A percentile compares a stretch with the other conserved stretches of the same genome.
Evolutionary conservation across 305 asterid species (phyloP).

Genomic region (Salvia sclarea): DNA sequence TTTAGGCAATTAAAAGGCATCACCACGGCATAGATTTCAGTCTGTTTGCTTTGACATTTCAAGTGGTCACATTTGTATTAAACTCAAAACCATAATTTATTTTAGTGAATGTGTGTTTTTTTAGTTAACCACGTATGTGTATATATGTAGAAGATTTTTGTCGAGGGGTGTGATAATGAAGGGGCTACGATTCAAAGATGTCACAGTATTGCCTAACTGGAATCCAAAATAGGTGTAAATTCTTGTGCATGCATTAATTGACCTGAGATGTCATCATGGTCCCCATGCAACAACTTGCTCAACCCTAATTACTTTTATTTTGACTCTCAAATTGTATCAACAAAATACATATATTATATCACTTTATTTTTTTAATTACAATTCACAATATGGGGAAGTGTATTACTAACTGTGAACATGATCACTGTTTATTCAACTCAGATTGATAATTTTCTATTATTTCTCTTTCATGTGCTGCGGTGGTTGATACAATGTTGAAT

Average conservation of each 20-base stretch:
- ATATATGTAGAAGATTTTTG: background rate
- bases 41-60: too few relatives aligned
- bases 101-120: background rate
- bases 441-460: background rate
- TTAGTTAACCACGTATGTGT: background rate
- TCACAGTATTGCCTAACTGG: constrained; percentile 17
- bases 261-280: background rate
- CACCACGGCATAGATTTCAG: too few relatives aligned
- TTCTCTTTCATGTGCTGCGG: background rate
- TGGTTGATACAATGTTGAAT: background rate
- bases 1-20: too few relatives aligned
- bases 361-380: too few relatives aligned
- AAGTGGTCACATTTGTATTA: too few relatives aligned
- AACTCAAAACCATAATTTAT: too few relatives aligned
- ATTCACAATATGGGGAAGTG: too few relatives aligned
- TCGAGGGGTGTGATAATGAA: background rate
- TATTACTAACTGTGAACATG: too few relatives aligned
- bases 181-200: background rate
- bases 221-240: background rate
- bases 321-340: background rate
- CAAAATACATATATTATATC: too few relatives aligned
- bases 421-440: background rate
- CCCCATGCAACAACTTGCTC: constrained; percentile 5
- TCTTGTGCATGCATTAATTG: background rate
- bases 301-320: background rate